A percentile compares a stretch with the other conserved stretches of the same genome.
These are phyloP conservation scores for Rusavskia elegans DNA, from an alignment of 495 filamentous ascomycete species.

Conservation along the genomic window DNA sequence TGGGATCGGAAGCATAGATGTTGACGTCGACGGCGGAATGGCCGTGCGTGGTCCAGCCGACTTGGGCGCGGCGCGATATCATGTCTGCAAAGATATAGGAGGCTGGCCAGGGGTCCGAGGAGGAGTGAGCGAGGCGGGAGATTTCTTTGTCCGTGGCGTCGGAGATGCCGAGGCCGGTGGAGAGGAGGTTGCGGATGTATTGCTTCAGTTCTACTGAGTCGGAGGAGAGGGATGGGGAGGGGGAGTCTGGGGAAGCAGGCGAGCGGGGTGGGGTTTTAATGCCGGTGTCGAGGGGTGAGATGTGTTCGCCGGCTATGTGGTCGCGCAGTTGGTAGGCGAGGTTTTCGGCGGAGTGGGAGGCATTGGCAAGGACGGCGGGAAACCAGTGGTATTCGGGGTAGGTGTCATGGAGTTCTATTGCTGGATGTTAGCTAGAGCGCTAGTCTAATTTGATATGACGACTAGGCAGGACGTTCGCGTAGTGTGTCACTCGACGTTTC, in stretches of 20 bases:
- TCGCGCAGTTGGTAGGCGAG: conserved; percentile 40
- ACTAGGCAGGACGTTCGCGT: too few relatives aligned
- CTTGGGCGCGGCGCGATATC: conserved; percentile 69
- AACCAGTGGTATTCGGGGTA: conserved; percentile 82
- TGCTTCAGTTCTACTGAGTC: conserved; percentile 23
- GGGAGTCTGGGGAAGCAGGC: conserved; percentile 16
- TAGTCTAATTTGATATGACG: conserved; percentile 9
- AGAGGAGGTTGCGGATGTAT: conserved; percentile 47
- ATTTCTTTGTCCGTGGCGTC: conserved; percentile 64
- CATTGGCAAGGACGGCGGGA: conserved; percentile 65
- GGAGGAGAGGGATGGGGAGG: conserved; percentile 16
- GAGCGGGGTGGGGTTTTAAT: not conserved
- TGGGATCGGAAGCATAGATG: conserved; percentile 53
- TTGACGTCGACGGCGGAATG: conserved; percentile 81
- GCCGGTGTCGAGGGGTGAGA: not conserved
- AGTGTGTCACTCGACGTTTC: too few relatives aligned
- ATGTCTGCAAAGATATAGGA: conserved; percentile 62
- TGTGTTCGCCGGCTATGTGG: conserved; percentile 27
- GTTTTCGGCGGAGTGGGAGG: conserved; percentile 60
- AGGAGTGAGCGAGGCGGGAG: conserved; percentile 36
- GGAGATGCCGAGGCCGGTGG: conserved; percentile 53
- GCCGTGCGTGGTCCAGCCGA: conserved; percentile 86
- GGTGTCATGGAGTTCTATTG: conserved; percentile 35
- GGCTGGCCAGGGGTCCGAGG: conserved; percentile 25
- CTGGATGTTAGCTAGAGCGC: too few relatives aligned